Conservation (phyloP, 2,329 filamentous ascomycete species). For the Rhexocercosporidium sp. region DNA sequence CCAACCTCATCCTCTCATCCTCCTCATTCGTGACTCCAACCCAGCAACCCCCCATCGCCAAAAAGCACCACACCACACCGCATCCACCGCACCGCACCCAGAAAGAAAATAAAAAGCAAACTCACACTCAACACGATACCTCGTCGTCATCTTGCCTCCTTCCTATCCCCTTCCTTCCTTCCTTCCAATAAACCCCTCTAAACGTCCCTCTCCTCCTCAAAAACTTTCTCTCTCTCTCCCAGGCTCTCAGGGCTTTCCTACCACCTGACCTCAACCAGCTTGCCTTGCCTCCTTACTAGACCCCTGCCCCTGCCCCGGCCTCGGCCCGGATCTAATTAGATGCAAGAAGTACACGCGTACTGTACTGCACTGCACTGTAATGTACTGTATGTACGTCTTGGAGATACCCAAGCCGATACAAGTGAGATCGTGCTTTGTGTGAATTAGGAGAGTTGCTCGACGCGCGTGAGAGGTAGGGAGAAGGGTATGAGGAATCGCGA, state of each 20-base stretch:
- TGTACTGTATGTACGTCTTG: too few relatives aligned
- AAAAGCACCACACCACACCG: background rate
- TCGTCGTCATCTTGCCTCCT: slow-evolving; percentile 58
- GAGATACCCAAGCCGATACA: too few relatives aligned
- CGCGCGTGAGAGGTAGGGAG: background rate
- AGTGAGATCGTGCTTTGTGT: too few relatives aligned
- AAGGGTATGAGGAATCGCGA: background rate
- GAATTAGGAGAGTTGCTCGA: too few relatives aligned
- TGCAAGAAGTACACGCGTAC: too few relatives aligned
- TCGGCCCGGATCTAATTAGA: too few relatives aligned
- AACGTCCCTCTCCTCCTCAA: background rate
- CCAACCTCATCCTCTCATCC: background rate
- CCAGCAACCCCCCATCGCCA: background rate
- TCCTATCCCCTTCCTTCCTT: background rate
- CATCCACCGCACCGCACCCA: background rate
- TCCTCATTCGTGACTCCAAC: background rate
- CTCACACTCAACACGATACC: slow-evolving; percentile 76
- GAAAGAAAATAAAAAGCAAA: slow-evolving; percentile 1
- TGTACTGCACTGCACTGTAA: too few relatives aligned
- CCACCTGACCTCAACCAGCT: background rate
- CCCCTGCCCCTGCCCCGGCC: too few relatives aligned
- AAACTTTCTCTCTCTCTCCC: background rate
- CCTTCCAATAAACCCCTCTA: too few relatives aligned
- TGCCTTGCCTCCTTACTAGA: too few relatives aligned
- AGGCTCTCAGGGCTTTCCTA: background rate